These are phyloP conservation scores for Penicillium pancosmium DNA, from an alignment of 495 filamentous ascomycete genomes.

Conservation along the genomic window DNA sequence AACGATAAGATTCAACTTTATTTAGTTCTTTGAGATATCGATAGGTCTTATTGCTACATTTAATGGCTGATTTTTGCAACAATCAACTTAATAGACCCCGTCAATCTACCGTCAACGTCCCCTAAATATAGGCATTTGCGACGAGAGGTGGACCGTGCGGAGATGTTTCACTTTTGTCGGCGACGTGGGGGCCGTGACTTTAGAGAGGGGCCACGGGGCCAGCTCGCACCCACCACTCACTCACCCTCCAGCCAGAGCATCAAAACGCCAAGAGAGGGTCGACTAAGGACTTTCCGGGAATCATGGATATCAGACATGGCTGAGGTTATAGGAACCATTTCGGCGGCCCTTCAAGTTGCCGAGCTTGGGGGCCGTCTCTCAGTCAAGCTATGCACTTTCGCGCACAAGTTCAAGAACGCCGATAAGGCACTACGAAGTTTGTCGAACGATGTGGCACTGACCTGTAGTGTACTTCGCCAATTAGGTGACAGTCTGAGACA, in stretches of 20 bases:
- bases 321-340: not conserved
- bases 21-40: no score
- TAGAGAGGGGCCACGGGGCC: not conserved
- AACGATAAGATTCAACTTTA: not conserved
- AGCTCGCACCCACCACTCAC: not conserved
- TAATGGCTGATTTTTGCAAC: not conserved
- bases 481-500: not conserved
- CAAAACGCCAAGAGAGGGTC: not conserved
- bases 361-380: constrained; percentile 33
- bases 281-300: not conserved
- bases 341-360: constrained; percentile 27
- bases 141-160: not conserved
- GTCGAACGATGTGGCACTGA: constrained; percentile 38
- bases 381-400: constrained; percentile 38
- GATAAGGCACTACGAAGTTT: constrained; percentile 28
- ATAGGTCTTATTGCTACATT: no score
- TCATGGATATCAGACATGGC: not conserved
- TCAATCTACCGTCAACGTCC: not conserved
- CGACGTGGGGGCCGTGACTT: not conserved
- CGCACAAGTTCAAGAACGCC: constrained; percentile 29
- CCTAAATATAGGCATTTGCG: not conserved
- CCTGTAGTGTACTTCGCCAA: constrained; percentile 14
- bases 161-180: not conserved
- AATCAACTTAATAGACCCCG: not conserved
- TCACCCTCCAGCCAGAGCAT: not conserved